phyloP scores from a whole-genome alignment of 371 early-diverging fungal genomes.

The Sporodiniella umbellata region DNA sequence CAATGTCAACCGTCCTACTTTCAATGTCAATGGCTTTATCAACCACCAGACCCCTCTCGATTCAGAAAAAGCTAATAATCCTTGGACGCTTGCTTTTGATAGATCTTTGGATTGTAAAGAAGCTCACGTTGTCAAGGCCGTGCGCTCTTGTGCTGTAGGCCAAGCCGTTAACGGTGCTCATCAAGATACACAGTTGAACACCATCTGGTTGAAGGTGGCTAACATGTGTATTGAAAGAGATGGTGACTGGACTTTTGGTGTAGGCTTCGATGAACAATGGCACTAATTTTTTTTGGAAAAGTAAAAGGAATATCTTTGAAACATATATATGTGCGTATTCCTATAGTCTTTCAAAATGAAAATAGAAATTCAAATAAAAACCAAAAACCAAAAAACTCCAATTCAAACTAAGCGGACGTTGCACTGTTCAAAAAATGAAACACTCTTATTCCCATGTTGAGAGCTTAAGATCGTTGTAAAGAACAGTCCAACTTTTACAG shows the following conservation, averaged over 20 bases:
- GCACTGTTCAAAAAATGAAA: no score
- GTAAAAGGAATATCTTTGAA: no score
- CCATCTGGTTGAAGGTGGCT: slow-evolving; percentile 34
- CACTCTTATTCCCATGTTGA: no score
- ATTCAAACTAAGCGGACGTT: no score
- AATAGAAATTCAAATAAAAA: no score
- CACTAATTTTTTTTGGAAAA: slow-evolving; percentile 11
- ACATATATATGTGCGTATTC: no score
- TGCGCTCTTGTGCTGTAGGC: slow-evolving; percentile 43
- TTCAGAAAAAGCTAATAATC: slow-evolving; percentile 22
- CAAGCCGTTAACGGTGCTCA: slow-evolving; percentile 38
- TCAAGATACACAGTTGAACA: slow-evolving; percentile 4
- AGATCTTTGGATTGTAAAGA: slow-evolving; percentile 44
- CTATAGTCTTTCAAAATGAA: no score
- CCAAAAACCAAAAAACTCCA: no score
- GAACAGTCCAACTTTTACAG: no score
- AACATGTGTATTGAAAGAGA: slow-evolving; percentile 32
- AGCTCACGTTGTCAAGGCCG: slow-evolving; percentile 52
- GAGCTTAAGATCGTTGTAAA: no score
- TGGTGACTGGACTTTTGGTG: slow-evolving; percentile 42
- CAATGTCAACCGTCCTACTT: slow-evolving; percentile 37
- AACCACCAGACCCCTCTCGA: slow-evolving; percentile 14
- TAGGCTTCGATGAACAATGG: slow-evolving; percentile 41
- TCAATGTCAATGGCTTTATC: slow-evolving; percentile 33
- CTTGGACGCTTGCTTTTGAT: slow-evolving; percentile 47